Evolutionary conservation across 2,329 filamentous ascomycete genomes (phyloP).

Genomic region (Xylariaceae sp.): DNA sequence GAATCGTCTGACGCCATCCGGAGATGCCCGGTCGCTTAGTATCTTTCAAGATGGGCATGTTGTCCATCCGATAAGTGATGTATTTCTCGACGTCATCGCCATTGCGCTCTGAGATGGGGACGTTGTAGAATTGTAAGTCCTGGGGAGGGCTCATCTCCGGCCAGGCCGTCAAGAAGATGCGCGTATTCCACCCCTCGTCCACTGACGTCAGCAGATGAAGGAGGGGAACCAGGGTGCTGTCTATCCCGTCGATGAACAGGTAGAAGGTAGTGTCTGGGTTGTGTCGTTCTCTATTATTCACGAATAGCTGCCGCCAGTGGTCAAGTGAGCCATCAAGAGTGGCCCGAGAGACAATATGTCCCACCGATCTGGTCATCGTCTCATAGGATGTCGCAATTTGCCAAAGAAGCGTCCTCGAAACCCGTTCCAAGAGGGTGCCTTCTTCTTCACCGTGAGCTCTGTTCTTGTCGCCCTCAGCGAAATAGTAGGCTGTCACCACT

Average conservation of each 20-base stretch:
- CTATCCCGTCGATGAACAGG: constrained; percentile 28
- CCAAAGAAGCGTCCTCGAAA: constrained; percentile 27
- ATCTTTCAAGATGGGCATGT: constrained; percentile 27
- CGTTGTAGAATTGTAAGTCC: constrained; percentile 12
- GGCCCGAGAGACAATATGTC: constrained; percentile 21
- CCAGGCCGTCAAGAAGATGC: constrained; percentile 24
- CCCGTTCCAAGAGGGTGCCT: constrained; percentile 15
- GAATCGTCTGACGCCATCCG: constrained; percentile 29
- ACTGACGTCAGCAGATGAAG: constrained; percentile 19
- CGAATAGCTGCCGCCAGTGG: constrained; percentile 27
- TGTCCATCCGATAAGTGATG: constrained; percentile 26
- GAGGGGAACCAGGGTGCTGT: constrained; percentile 19
- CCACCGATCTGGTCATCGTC: constrained; percentile 28
- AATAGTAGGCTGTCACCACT: constrained; percentile 24
- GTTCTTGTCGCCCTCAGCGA: constrained; percentile 25
- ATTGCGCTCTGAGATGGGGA: constrained; percentile 24
- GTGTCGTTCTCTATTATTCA: constrained; percentile 26
- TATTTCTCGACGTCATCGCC: constrained; percentile 26
- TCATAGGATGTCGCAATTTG: constrained; percentile 29
- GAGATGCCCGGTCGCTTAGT: constrained; percentile 19
- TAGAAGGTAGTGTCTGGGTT: constrained; percentile 28
- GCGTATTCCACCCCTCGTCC: constrained; percentile 15
- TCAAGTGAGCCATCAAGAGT: constrained; percentile 24
- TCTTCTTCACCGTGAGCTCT: constrained; percentile 25
- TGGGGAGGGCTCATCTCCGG: constrained; percentile 11